Base-by-base conservation (phyloP, 495 filamentous ascomycete genomes). In the Eremomyces bilateralis region DNA sequence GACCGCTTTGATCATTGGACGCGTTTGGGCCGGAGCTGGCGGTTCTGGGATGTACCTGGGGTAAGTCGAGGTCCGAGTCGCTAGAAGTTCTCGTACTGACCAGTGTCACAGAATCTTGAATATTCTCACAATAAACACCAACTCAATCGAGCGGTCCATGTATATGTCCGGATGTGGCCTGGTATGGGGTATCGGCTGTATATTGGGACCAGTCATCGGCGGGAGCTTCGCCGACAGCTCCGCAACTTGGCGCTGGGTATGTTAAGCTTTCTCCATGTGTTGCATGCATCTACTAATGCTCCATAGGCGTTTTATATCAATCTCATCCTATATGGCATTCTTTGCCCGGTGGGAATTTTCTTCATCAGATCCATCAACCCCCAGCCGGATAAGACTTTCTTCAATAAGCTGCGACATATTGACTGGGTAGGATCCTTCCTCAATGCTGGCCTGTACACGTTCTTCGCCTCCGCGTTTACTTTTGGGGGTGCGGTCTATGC, bases 1-100 rank as follows among this genome's bases (percentile, higher is more conserved):
- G 43, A 34, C 34, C 16, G 37, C 38, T 2, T 30, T 52, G 4
- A 48, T 52, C 21, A 38, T 50, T 1, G 49, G 49, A 3, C 27
- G 49, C 16, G 49, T 44, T 2, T 37, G 30, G 29, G 43, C 45
- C 5, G 42, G 43, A 3, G 42, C 33, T 20, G 45, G 45, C 10
- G 42, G 42, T 15, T 39, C 45, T 3, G 45, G 45, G 3, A 42
- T 42, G 41, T 47, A 47, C 36, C 34, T 46, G 11, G 43, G 42
- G 35, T 43, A 28, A 21, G 38, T 20, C n/a, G n/a, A n/a, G n/a
- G n/a, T n/a, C n/a, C n/a, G n/a, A n/a, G n/a, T n/a, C n/a, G n/a
- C n/a, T n/a, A n/a, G n/a, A n/a, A n/a, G n/a, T n/a, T n/a, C n/a
- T n/a, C n/a, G n/a, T n/a, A n/a, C n/a, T n/a, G n/a, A n/a, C n/a